Conservation (phyloP, 2,329 filamentous ascomycete genomes). For the Ramularia endophylla region DNA sequence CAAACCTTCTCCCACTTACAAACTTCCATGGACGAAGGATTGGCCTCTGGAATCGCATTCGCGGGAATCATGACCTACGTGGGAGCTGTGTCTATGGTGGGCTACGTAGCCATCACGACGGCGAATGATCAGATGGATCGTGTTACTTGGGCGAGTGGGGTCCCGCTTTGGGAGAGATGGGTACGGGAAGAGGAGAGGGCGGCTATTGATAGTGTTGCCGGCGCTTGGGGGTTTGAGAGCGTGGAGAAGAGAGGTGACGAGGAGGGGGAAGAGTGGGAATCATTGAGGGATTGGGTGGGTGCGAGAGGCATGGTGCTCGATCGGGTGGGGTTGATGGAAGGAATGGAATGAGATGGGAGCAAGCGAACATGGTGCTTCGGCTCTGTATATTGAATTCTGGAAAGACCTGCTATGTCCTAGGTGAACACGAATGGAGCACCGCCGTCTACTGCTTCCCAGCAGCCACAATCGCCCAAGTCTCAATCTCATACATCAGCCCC, state of each 20-base stretch:
- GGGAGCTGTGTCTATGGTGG: constrained; percentile 72
- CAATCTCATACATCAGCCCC: constrained; percentile 15
- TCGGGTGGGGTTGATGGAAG: constrained; percentile 82
- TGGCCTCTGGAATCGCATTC: constrained; percentile 73
- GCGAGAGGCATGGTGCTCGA: constrained; percentile 86
- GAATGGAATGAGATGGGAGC: constrained; percentile 73
- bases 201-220: constrained; percentile 77
- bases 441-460: too few relatives aligned
- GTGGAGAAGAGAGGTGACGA: constrained; percentile 77
- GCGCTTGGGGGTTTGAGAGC: constrained; percentile 89
- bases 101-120: constrained; percentile 76
- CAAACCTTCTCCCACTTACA: constrained; percentile 61
- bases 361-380: too few relatives aligned
- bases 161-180: constrained; percentile 76
- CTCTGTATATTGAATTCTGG: too few relatives aligned
- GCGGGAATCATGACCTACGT: constrained; percentile 78
- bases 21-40: constrained; percentile 67
- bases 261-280: constrained; percentile 84
- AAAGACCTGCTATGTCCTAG: too few relatives aligned
- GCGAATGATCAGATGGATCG: constrained; percentile 93
- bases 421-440: too few relatives aligned
- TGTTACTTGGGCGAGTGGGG: constrained; percentile 82
- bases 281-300: constrained; percentile 73
- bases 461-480: constrained; percentile 16
- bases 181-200: constrained; percentile 83